Base-by-base conservation (phyloP, 1,284 basidiomycete species). In the Acaromyces ingoldii region DNA sequence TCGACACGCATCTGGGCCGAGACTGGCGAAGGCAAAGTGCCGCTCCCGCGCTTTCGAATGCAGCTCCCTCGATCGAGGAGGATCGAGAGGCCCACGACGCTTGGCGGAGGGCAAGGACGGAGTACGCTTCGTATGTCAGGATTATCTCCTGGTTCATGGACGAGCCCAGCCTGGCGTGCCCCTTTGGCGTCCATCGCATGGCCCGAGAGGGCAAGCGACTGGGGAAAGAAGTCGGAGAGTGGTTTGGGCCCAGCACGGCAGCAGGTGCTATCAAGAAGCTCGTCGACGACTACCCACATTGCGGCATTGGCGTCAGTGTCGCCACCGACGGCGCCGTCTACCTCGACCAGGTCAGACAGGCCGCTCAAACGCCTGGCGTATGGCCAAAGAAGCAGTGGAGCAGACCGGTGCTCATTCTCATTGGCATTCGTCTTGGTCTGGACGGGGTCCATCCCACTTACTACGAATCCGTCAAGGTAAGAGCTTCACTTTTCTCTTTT, bases 221-320 rank as follows among this genome's bases (percentile, higher is more conserved):
- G 1, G 93, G 93, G 11, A 96, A 90, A 63, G 89, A 92, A 63
- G 87, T 96, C 0, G 93, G 93, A 2, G 88, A 91, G 76, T 97
- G 93, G 93, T 97, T 97, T 70, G 93, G 93, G 0, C 93, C 93
- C 0, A 93, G 89, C 72, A 93, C 90, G 0, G 93, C 93, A 26
- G 91, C 92, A 5, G 91, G 91, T 30, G 92, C 91, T 13, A 88
- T 97, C 78, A 90, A 88, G 86, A 55, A 64, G 49, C 59, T 74
- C 0, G 83, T 95, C 6, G 82, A 86, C 69, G 81, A 82, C 0
- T 96, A 88, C 76, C 85, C 88, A 1, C 84, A 87, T 45, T 85
- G 87, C 29, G 86, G 86, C 0, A 78, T 97, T 7, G 84, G 87
- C 5, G 89, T 96, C 0, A 82, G 86, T 2, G 82, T 91, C 3